A percentile compares a stretch with the other conserved stretches of the same genome.
phyloP scores from a whole-genome alignment of 2,329 filamentous ascomycete species.

The Pyrenophora seminiperda region DNA sequence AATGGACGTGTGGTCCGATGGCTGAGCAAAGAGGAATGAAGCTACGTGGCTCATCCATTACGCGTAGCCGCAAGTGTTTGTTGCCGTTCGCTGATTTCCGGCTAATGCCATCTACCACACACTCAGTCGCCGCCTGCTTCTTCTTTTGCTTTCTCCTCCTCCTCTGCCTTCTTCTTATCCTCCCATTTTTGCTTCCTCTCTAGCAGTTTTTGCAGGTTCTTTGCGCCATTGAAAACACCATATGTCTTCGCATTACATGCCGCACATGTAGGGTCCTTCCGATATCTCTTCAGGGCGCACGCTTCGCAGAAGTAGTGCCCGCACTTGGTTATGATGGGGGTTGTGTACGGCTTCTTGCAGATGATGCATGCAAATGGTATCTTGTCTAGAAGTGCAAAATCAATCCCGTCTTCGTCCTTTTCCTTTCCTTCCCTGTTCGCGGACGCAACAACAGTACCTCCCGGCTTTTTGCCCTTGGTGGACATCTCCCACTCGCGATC shows the following conservation, averaged over 20 bases:
- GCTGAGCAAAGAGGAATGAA: too few relatives aligned
- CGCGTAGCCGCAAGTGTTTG: neutral
- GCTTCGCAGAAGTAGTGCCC: constrained; percentile 95
- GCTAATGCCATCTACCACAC: neutral
- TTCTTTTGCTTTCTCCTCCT: constrained; percentile 52
- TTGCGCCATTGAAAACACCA: constrained; percentile 88
- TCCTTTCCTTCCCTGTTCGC: constrained; percentile 56
- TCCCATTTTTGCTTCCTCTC: constrained; percentile 71
- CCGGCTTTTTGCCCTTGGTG: constrained; percentile 65
- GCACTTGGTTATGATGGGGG: constrained; percentile 85
- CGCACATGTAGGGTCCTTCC: constrained; percentile 84
- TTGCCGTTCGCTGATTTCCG: neutral
- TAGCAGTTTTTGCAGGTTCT: constrained; percentile 78
- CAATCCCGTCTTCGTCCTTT: constrained; percentile 60
- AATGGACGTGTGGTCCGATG: neutral
- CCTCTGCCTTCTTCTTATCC: constrained; percentile 62
- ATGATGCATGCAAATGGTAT: constrained; percentile 92
- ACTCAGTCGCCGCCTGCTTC: constrained; percentile 27
- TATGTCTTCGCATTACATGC: constrained; percentile 84
- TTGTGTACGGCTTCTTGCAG: constrained; percentile 77
- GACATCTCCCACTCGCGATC: constrained; percentile 92
- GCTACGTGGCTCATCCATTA: neutral
- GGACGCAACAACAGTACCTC: constrained; percentile 60
- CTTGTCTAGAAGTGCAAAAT: constrained; percentile 75
- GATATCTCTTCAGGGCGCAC: constrained; percentile 85